Evolutionary conservation across 352 stramenopile species (phyloP), one percentile per base, ranked within the genome.

Genomic region (Pythium plurisporium): DNA sequence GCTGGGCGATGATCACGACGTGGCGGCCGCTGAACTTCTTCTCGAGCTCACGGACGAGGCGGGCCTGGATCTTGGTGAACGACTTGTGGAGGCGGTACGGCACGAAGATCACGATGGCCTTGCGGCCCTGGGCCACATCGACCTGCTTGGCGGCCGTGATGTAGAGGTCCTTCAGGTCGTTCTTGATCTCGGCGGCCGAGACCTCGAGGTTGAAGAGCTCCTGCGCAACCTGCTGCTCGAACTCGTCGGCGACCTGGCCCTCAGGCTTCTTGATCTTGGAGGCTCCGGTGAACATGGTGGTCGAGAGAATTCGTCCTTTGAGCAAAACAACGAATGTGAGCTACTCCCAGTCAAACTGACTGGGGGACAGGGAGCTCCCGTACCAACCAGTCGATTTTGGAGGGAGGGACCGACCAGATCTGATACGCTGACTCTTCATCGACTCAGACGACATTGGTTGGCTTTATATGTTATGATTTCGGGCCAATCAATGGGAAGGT

Each of bases 11-110:
- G 75, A 99, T 97, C 64, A 99, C 87, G 37, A 99, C 97, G 82
- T 99, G 95, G 64, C 88, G 86, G 70, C 96, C 97, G 52, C 69
- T 98, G 82, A 99, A 99, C 82, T 99, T 99, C 93, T 99, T 99
- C 87, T 99, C 97, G 44, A 99, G 79, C 81, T 99, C 97, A 54
- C 96, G 93, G 37, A 99, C 96, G 51, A 99, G 89, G 67, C 92
- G 90, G 29, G 85, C 78, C 74, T 99, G 97, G 73, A 99, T 98
- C 87, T 99, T 99, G 80, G 98, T 94, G 89, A 99, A 99, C 55
- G 86, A 84, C 66, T 94, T 96, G 66, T 99, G 90, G 47, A 99
- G 87, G 58, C 96, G 96, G 95, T 89, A 99, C 14, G 97, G 97
- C 64, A 99, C 97, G 77, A 99, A 99, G 67, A 99, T 83, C 45